Evolutionary conservation across 2,329 filamentous ascomycete genomes (phyloP).

Genomic region (Penicillium italicum): DNA sequence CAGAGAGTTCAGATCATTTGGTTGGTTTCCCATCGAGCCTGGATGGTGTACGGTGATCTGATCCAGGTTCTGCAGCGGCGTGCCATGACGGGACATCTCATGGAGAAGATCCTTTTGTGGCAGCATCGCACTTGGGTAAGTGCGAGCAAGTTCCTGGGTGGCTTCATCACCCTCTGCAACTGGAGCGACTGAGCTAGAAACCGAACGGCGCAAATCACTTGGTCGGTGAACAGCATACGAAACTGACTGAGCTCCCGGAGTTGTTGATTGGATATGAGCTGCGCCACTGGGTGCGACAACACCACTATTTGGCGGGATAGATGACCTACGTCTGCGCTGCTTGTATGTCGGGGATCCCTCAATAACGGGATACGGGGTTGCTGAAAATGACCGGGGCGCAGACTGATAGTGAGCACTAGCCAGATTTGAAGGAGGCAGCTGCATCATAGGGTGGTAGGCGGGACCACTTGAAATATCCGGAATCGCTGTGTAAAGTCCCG

Average conservation of each 20-base stretch:
- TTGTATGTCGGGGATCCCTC: constrained; percentile 99
- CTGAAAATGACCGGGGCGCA: constrained; percentile 62
- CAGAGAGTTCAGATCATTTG: constrained; percentile 66
- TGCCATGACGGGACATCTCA: constrained; percentile 77
- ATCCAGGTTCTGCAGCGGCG: constrained; percentile 80
- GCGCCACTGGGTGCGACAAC: constrained; percentile 58
- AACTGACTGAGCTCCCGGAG: constrained; percentile 37
- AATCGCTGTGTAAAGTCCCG: constrained; percentile 90
- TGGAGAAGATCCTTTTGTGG: constrained; percentile 78
- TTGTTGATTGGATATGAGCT: constrained; percentile 47
- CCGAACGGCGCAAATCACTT: constrained; percentile 85
- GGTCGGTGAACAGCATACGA: constrained; percentile 67
- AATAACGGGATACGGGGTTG: constrained; percentile 89
- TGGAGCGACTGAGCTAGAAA: constrained; percentile 81
- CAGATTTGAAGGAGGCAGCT: constrained; percentile 81
- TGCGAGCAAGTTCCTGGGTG: constrained; percentile 70
- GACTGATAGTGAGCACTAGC: constrained; percentile 75
- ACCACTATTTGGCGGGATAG: constrained; percentile 77
- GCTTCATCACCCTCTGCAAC: constrained; percentile 76
- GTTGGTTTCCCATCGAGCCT: constrained; percentile 59
- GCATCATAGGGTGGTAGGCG: constrained; percentile 82
- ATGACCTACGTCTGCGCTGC: constrained; percentile 89
- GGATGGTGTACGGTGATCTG: constrained; percentile 73
- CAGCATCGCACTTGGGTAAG: constrained; percentile 64
- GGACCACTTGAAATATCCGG: constrained; percentile 76